Evolutionary conservation across 2,329 filamentous ascomycete species (phyloP).

Genomic region (Botrytis fabae): DNA sequence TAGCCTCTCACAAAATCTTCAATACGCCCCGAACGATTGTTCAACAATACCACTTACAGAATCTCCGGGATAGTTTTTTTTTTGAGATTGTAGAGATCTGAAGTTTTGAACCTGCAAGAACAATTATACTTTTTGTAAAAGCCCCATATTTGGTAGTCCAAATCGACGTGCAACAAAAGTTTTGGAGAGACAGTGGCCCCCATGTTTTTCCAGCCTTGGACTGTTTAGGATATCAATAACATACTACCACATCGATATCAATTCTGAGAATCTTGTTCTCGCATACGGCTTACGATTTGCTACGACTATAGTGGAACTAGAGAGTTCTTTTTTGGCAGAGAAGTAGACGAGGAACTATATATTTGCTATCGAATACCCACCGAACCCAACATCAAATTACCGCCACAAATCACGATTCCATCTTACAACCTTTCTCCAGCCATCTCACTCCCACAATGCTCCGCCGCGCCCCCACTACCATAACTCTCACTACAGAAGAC

Average conservation of each 20-base stretch:
- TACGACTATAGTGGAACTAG: not conserved
- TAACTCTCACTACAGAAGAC: constrained; percentile 69
- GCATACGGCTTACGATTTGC: not conserved
- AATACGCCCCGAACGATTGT: not conserved
- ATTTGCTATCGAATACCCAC: not conserved
- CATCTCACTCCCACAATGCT: constrained; percentile 52
- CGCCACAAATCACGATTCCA: not conserved
- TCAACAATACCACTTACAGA: not conserved
- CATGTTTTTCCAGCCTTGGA: not conserved
- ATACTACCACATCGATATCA: not conserved
- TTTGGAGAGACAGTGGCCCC: not conserved
- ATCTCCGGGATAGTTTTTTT: not conserved
- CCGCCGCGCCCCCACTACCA: constrained; percentile 65
- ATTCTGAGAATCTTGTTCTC: not conserved
- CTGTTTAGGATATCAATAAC: not conserved
- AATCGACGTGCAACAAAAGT: not conserved
- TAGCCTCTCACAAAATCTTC: not conserved
- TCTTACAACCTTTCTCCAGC: not conserved
- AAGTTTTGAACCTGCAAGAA: not conserved
- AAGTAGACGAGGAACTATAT: not conserved
- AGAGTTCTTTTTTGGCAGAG: not conserved
- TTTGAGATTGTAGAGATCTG: not conserved
- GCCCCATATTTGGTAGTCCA: not conserved
- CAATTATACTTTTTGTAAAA: not conserved
- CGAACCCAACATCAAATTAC: not conserved